Evolutionary conservation across 148 eudicot species (phyloP).

Genomic region (Fagopyrum homotropicum): DNA sequence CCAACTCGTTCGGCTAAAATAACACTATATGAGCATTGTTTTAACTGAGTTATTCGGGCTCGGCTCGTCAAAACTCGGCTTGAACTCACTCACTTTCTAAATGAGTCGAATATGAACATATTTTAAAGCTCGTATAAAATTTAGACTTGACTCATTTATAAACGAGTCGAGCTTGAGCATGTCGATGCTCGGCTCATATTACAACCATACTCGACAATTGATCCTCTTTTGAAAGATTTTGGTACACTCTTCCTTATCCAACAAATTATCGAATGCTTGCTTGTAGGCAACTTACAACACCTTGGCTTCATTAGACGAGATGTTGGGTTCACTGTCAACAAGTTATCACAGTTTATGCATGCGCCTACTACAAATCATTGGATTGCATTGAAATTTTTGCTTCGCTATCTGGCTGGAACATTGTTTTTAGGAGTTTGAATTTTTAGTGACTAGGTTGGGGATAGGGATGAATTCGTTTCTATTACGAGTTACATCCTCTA

Average conservation of each 20-base stretch:
- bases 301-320: background rate
- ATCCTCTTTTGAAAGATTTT: background rate
- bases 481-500: slow-evolving; percentile 13
- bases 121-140: too few relatives aligned
- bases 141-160: too few relatives aligned
- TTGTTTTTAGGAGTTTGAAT: background rate
- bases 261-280: background rate
- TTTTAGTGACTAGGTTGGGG: slow-evolving; percentile 9
- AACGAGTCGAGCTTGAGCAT: too few relatives aligned
- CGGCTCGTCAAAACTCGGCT: too few relatives aligned
- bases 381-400: background rate
- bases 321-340: slow-evolving; percentile 14
- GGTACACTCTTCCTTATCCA: background rate
- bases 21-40: too few relatives aligned
- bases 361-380: background rate
- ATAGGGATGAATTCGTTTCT: slow-evolving; percentile 4
- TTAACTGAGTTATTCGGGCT: too few relatives aligned
- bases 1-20: too few relatives aligned
- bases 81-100: too few relatives aligned
- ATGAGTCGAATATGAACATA: too few relatives aligned
- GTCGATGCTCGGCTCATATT: too few relatives aligned
- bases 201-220: too few relatives aligned
- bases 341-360: slow-evolving; percentile 10
- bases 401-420: background rate
- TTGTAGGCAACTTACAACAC: background rate